A percentile compares a stretch with the other conserved stretches of the same genome.
Conservation (phyloP, 768 basidiomycete genomes). For the Tulasnella sp. region DNA sequence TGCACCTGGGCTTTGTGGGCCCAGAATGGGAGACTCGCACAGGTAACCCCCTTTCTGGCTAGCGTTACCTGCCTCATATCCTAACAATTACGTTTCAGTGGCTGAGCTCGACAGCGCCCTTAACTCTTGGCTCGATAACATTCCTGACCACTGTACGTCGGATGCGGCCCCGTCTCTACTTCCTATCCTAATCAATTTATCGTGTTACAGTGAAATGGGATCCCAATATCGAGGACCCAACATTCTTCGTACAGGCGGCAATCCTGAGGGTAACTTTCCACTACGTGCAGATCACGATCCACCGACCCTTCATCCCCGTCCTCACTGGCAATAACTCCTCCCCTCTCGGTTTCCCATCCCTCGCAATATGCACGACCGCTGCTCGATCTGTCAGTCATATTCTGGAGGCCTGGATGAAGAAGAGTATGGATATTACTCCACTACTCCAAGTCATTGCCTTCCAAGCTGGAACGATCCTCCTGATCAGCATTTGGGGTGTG, state of each 20-base stretch:
- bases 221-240: constrained; percentile 45
- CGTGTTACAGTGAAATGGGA: constrained; percentile 54
- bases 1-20: constrained; percentile 49
- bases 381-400: constrained; percentile 72
- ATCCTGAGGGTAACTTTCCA: constrained; percentile 57
- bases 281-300: constrained; percentile 65
- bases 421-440: constrained; percentile 34
- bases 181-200: background rate
- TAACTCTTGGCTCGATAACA: constrained; percentile 63
- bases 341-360: constrained; percentile 54
- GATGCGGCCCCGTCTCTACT: background rate
- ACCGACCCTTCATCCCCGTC: constrained; percentile 68
- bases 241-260: constrained; percentile 58
- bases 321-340: constrained; percentile 45
- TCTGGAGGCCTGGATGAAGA: constrained; percentile 52
- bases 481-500: constrained; percentile 64
- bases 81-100: constrained; percentile 36
- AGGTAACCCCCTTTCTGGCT: background rate
- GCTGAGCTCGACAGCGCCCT: constrained; percentile 65
- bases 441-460: constrained; percentile 43
- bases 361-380: constrained; percentile 77
- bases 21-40: constrained; percentile 61
- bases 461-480: constrained; percentile 52
- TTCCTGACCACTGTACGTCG: constrained; percentile 59
- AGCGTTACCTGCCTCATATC: background rate